Conservation (phyloP, 2,329 filamentous ascomycete species). For the Aspergillus sclerotialis region DNA sequence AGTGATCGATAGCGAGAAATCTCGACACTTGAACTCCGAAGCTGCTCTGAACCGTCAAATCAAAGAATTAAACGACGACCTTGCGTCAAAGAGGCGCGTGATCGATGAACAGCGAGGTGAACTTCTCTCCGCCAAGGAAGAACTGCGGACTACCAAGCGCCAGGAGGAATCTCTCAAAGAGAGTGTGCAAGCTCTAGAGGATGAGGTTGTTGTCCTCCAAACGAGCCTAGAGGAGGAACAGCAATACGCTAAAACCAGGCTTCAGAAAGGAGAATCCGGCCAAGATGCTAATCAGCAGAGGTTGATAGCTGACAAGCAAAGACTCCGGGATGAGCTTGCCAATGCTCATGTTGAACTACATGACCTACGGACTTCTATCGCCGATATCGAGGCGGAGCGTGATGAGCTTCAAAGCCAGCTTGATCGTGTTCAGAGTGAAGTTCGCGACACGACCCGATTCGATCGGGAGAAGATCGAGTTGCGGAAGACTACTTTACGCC, state of each 20-base stretch:
- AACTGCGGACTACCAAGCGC: slow-evolving; percentile 61
- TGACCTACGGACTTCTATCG: slow-evolving; percentile 49
- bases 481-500: slow-evolving; percentile 58
- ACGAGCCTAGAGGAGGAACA: slow-evolving; percentile 58
- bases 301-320: slow-evolving; percentile 54
- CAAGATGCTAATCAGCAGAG: slow-evolving; percentile 52
- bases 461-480: slow-evolving; percentile 65
- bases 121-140: slow-evolving; percentile 59
- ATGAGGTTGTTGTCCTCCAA: slow-evolving; percentile 70
- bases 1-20: slow-evolving; percentile 62
- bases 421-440: slow-evolving; percentile 48
- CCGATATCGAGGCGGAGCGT: slow-evolving; percentile 57
- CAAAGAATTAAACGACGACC: slow-evolving; percentile 63
- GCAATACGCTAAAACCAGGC: slow-evolving; percentile 51
- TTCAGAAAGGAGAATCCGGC: slow-evolving; percentile 53
- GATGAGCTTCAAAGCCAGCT: slow-evolving; percentile 60
- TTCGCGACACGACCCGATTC: slow-evolving; percentile 52
- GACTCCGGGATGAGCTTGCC: slow-evolving; percentile 56
- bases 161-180: slow-evolving; percentile 57
- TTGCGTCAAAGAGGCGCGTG: slow-evolving; percentile 59
- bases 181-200: slow-evolving; percentile 62
- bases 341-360: slow-evolving; percentile 55
- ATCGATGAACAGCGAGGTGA: slow-evolving; percentile 61
- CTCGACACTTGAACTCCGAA: slow-evolving; percentile 67
- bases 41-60: slow-evolving; percentile 65